phyloP scores from a whole-genome alignment of 2,329 filamentous ascomycete genomes.

The Epichloe glyceriae region DNA sequence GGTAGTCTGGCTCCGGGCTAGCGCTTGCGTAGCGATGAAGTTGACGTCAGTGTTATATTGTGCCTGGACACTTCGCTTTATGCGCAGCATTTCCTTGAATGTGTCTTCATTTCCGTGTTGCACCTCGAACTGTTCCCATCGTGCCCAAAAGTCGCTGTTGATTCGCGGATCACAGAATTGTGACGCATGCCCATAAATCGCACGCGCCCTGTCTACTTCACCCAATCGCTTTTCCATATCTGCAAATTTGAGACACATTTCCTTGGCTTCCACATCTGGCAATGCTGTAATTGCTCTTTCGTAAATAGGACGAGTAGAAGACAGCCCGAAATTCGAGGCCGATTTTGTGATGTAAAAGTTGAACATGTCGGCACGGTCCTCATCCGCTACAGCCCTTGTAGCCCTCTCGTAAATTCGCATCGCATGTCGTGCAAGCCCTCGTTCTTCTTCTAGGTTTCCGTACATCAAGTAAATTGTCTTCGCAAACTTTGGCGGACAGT shows the following conservation, averaged over 20 bases:
- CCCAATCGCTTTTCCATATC: constrained; percentile 88
- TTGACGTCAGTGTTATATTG: constrained; percentile 99
- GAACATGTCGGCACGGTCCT: constrained; percentile 94
- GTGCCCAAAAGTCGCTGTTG: constrained; percentile 81
- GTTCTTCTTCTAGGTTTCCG: constrained; percentile 89
- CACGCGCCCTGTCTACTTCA: constrained; percentile 86
- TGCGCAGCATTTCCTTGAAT: constrained; percentile 96
- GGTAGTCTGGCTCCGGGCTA: constrained; percentile 67
- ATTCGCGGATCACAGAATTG: constrained; percentile 96
- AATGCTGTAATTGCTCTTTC: constrained; percentile 90
- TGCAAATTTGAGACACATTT: constrained; percentile 98
- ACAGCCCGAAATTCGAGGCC: constrained; percentile 91
- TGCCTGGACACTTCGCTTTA: constrained; percentile 93
- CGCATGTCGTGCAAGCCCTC: constrained; percentile 84
- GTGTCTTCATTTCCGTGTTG: constrained; percentile 98
- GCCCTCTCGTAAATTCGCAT: constrained; percentile 99
- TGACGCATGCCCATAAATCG: constrained; percentile 91
- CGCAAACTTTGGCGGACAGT: constrained; percentile 88
- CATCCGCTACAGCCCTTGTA: constrained; percentile 85
- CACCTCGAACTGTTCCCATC: constrained; percentile 96
- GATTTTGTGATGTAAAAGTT: constrained; percentile 99
- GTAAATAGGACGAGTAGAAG: constrained; percentile 90
- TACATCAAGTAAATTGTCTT: constrained; percentile 98
- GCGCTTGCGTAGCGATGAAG: constrained; percentile 91
- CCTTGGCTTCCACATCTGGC: constrained; percentile 82